A percentile compares a stretch with the other conserved stretches of the same genome.
These are phyloP conservation scores for Cercophora sp. DNA, from an alignment of 495 filamentous ascomycete species.

Conservation along the genomic window DNA sequence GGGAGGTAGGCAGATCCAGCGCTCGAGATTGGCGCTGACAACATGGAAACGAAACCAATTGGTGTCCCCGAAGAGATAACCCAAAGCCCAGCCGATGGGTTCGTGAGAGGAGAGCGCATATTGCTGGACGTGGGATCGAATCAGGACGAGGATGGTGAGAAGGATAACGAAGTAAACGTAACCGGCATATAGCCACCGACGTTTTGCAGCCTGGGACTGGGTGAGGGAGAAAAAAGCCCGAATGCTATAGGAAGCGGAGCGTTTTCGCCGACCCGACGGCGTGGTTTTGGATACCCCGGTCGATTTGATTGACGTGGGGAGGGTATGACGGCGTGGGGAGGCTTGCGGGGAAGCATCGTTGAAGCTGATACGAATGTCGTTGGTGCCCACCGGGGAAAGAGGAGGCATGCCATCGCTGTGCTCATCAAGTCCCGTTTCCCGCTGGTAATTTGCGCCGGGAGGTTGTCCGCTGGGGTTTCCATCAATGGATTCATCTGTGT, in stretches of 20 bases:
- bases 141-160: slow-evolving; percentile 60
- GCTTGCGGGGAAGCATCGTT: slow-evolving; percentile 12
- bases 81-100: slow-evolving; percentile 87
- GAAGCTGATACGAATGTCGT: slow-evolving; percentile 18
- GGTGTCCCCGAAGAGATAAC: slow-evolving; percentile 83
- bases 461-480: slow-evolving; percentile 11
- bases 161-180: slow-evolving; percentile 69
- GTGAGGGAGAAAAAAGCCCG: slow-evolving; percentile 77
- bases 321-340: slow-evolving; percentile 49
- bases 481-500: slow-evolving; percentile 21
- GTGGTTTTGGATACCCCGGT: slow-evolving; percentile 42
- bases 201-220: slow-evolving; percentile 62
- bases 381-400: not conserved
- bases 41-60: slow-evolving; percentile 62
- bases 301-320: slow-evolving; percentile 37
- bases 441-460: not conserved
- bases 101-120: slow-evolving; percentile 68
- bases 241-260: slow-evolving; percentile 60
- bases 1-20: slow-evolving; percentile 72
- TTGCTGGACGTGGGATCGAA: slow-evolving; percentile 63
- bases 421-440: not conserved
- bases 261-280: slow-evolving; percentile 62
- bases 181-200: slow-evolving; percentile 79
- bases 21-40: slow-evolving; percentile 58
- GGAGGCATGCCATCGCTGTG: slow-evolving; percentile 14